These are phyloP conservation scores for Haplosporangium gracile DNA, from an alignment of 192 early-diverging fungal genomes.

Conservation along the genomic window DNA sequence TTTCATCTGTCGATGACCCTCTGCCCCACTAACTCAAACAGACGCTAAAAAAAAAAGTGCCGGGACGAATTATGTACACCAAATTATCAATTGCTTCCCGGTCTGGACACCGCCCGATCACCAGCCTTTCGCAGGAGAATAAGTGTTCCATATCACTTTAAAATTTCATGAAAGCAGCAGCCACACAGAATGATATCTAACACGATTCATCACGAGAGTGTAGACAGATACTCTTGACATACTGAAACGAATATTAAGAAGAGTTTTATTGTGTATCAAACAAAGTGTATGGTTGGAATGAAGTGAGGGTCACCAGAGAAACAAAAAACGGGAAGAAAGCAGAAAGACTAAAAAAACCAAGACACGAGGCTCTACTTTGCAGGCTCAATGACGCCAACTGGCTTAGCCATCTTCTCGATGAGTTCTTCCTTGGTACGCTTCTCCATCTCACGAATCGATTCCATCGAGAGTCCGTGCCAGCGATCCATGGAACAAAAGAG, in stretches of 20 bases:
- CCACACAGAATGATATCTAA: too few species aligned
- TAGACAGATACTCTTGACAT: background rate
- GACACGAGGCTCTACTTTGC: conserved; percentile 3
- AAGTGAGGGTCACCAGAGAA: background rate
- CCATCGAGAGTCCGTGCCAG: conserved; percentile 83
- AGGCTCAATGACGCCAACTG: background rate
- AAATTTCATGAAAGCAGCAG: too few species aligned
- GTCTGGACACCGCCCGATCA: too few species aligned
- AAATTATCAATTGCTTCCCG: too few species aligned
- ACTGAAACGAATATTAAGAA: background rate
- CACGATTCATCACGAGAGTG: background rate
- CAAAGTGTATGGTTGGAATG: background rate
- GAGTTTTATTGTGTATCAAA: background rate
- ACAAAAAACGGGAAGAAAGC: background rate
- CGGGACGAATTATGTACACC: too few species aligned
- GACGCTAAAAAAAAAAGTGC: too few species aligned
- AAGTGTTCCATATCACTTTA: too few species aligned
- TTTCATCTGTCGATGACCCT: too few species aligned
- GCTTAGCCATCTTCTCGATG: conserved; percentile 25
- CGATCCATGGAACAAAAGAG: conserved; percentile 83
- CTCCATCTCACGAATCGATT: conserved; percentile 76
- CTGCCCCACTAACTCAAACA: too few species aligned
- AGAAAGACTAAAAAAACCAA: background rate
- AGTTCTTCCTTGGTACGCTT: conserved; percentile 75
- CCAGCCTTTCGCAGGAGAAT: too few species aligned